Base-by-base conservation (phyloP, 75 land plant species). In the Pinus tabuliformis region DNA sequence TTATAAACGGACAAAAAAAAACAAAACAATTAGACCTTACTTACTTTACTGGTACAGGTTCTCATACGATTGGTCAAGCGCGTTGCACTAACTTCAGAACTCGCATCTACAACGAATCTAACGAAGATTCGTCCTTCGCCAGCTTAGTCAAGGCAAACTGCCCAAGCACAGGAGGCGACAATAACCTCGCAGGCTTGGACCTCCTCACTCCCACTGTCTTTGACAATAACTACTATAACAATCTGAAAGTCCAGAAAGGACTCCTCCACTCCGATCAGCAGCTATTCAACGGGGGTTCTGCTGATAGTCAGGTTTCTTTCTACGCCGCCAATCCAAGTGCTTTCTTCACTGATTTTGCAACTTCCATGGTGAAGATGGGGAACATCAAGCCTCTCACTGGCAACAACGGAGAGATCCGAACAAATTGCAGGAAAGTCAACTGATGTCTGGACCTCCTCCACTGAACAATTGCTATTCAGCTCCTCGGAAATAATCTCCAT, bases 331-430 rank as follows among this genome's bases (percentile, higher is more conserved):
- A 61, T 21, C 62, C 21, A n/a, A 61, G 11, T 2, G 24, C 21
- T 3, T 61, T 61, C 62, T 61, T 61, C 24, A 22, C 1, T 5
- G 62, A 61, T 61, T 61, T 61, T 61, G 21, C 62, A 17, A n/a
- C 42, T 65, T 45, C 84, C n/a, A 22, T 82, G 77, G 54, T 59
- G 59, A 80, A 65, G 56, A 79, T 79, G 82, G 77, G 83, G 28
- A 58, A 26, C 20, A 76, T 60, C 30, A 75, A 59, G 4, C 74
- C 62, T 36, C 77, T 74, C 61, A 57, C 59, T 5, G 78, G 62
- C 6, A 20, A 22, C 7, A 15, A 71, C 1, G 85, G 85, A 65
- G 70, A 83, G 26, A 75, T 83, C 18, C 83, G 83, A 3, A 17
- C 36, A 39, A 81, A 83, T 45, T 83, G 85, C 70, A 22, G 83